Conservation (phyloP, 2,329 filamentous ascomycete species). For the Diaporthe eres region DNA sequence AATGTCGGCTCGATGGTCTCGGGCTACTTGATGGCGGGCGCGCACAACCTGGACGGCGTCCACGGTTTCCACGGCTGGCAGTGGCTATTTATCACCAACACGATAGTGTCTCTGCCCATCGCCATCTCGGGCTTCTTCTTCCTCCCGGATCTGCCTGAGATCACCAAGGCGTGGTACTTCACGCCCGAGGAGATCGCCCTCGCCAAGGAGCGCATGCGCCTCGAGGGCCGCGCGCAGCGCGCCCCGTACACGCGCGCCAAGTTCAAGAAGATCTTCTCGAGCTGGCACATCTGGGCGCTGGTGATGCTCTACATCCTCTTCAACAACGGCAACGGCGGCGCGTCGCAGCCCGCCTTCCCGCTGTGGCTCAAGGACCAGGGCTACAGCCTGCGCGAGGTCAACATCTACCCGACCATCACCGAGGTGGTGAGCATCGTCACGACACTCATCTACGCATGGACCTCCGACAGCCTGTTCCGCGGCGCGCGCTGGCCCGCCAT, state of each 20-base stretch:
- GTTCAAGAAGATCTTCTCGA: conserved; percentile 71
- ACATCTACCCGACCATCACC: conserved; percentile 72
- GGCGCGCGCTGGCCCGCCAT: conserved; percentile 76
- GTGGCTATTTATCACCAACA: conserved; percentile 72
- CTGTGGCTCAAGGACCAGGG: conserved; percentile 62
- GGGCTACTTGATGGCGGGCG: conserved; percentile 53
- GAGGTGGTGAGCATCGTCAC: conserved; percentile 68
- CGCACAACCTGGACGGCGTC: conserved; percentile 66
- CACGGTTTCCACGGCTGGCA: conserved; percentile 66
- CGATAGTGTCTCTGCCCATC: conserved; percentile 69
- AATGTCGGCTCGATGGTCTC: conserved; percentile 66
- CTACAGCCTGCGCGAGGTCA: conserved; percentile 58
- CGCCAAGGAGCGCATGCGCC: conserved; percentile 56
- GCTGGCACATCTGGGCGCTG: conserved; percentile 76
- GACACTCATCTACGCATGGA: conserved; percentile 76
- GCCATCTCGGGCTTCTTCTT: conserved; percentile 66
- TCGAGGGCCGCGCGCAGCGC: conserved; percentile 61
- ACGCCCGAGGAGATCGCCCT: conserved; percentile 54
- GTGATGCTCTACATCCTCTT: conserved; percentile 73
- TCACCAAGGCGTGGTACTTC: conserved; percentile 55
- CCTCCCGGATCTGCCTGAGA: conserved; percentile 57
- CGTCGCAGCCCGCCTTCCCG: conserved; percentile 68
- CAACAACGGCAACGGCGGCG: conserved; percentile 68
- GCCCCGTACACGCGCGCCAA: conserved; percentile 61
- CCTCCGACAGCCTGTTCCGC: conserved; percentile 71